phyloP scores from a whole-genome alignment of 78 protist genomes.

The Planoprotostelium fungivorum region DNA sequence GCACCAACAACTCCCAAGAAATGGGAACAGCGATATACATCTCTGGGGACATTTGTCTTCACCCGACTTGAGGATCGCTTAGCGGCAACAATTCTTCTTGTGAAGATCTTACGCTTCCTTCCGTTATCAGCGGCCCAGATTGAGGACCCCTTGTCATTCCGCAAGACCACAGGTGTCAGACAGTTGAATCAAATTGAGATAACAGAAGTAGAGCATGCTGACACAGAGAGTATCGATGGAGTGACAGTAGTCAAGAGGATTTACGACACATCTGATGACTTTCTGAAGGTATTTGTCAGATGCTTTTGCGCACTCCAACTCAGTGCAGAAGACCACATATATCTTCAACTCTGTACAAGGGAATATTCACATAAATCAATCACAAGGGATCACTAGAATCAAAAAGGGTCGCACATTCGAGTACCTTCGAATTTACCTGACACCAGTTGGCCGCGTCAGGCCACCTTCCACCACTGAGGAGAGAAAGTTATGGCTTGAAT shows the following conservation, averaged over 20 bases:
- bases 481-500: not conserved
- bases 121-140: not conserved
- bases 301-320: not conserved
- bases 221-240: not conserved
- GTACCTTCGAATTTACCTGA: not conserved
- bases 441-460: not conserved
- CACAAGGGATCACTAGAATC: too few species aligned
- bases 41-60: too few species aligned
- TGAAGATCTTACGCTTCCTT: not conserved
- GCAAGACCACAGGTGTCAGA: not conserved
- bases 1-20: too few species aligned
- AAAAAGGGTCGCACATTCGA: not conserved
- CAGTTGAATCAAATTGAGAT: not conserved
- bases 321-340: not conserved
- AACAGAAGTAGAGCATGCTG: not conserved
- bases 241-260: not conserved
- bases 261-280: not conserved
- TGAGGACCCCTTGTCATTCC: not conserved
- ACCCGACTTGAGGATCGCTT: not conserved
- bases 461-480: not conserved
- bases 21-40: too few species aligned
- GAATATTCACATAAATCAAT: not conserved
- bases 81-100: not conserved
- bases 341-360: not conserved
- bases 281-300: not conserved